Conservation (phyloP, 2,329 filamentous ascomycete genomes). For the Lecanosticta acicola region DNA sequence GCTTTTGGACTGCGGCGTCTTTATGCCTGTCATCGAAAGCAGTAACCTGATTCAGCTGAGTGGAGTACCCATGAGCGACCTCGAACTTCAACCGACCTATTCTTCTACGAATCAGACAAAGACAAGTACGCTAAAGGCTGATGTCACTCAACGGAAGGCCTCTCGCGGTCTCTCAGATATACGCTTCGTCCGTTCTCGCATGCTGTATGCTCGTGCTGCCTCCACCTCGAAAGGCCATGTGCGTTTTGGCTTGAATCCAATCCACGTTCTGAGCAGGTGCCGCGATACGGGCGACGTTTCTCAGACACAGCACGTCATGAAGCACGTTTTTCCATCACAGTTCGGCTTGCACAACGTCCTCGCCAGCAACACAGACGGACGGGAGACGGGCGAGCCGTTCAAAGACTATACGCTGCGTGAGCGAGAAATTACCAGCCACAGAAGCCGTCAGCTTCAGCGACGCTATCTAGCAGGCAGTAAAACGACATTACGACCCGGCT, state of each 20-base stretch:
- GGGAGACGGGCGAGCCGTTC: conserved; percentile 65
- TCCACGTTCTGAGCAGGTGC: conserved; percentile 76
- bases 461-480: background rate
- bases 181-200: conserved; percentile 70
- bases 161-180: conserved; percentile 43
- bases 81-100: conserved; percentile 18
- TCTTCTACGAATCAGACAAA: background rate
- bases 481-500: conserved; percentile 36
- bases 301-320: conserved; percentile 68
- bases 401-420: conserved; percentile 84
- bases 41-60: conserved; percentile 72
- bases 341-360: conserved; percentile 93
- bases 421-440: conserved; percentile 58
- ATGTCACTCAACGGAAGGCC: background rate
- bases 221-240: conserved; percentile 63
- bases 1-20: conserved; percentile 72
- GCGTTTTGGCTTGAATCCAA: conserved; percentile 70
- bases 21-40: conserved; percentile 55
- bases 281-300: conserved; percentile 42
- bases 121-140: background rate
- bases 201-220: conserved; percentile 74
- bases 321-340: conserved; percentile 89
- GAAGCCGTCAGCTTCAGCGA: conserved; percentile 1
- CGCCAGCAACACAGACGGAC: conserved; percentile 59
- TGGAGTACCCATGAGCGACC: conserved; percentile 57